Evolutionary conservation across 495 filamentous ascomycete species (phyloP).

Genomic region (Hypomontagnella submonticulosa): DNA sequence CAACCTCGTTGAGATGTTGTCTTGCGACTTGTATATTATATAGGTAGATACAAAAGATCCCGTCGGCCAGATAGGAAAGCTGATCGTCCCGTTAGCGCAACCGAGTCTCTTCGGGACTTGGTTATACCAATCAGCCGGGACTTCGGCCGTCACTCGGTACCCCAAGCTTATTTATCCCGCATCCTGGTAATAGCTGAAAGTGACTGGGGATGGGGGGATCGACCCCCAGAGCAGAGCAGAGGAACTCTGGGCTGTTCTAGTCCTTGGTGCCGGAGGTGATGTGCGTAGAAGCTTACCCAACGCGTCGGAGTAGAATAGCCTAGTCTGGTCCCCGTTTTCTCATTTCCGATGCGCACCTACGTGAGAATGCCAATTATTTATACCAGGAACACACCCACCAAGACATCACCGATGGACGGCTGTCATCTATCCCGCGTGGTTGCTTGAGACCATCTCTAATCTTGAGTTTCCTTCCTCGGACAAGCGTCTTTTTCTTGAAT

Average conservation of each 20-base stretch:
- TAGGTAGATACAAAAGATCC: background rate
- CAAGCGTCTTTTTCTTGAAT: background rate
- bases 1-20: background rate
- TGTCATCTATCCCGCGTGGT: conserved; percentile 12
- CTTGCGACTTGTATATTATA: background rate
- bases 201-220: conserved; percentile 2
- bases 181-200: conserved; percentile 38
- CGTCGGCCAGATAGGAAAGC: background rate
- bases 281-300: conserved; percentile 7
- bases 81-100: conserved; percentile 10
- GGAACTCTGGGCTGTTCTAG: conserved; percentile 6
- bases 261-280: conserved; percentile 15
- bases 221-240: conserved; percentile 29
- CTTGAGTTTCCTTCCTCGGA: conserved; percentile 4
- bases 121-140: conserved; percentile 28
- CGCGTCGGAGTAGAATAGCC: conserved; percentile 24
- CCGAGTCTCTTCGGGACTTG: conserved; percentile 2
- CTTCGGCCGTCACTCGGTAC: conserved; percentile 38
- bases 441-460: background rate
- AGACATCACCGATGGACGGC: conserved; percentile 2
- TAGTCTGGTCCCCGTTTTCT: conserved; percentile 8
- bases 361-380: conserved; percentile 23
- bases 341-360: background rate
- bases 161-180: conserved; percentile 41
- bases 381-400: conserved; percentile 6